Evolutionary conservation across 805 yeast species (phyloP).

Genomic region (Candida nanaspora): DNA sequence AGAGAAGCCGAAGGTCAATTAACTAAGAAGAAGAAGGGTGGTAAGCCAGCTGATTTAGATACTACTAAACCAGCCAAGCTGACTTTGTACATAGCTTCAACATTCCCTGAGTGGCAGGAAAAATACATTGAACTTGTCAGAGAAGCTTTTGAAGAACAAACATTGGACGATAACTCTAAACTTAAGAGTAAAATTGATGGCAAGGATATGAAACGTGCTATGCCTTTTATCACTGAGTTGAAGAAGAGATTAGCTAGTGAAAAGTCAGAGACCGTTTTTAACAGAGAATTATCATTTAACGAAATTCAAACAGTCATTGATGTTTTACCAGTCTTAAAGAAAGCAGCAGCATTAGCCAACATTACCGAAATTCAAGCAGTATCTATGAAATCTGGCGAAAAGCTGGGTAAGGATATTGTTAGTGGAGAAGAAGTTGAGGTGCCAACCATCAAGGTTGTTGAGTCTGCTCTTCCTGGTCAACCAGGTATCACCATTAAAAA

Average conservation of each 20-base stretch:
- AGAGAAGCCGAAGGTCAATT: constrained; percentile 92
- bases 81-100: constrained; percentile 63
- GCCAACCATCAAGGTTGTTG: constrained; percentile 61
- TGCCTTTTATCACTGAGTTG: constrained; percentile 89
- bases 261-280: constrained; percentile 72
- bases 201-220: constrained; percentile 93
- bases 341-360: constrained; percentile 53
- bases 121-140: constrained; percentile 61
- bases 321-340: constrained; percentile 48
- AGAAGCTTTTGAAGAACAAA: constrained; percentile 58
- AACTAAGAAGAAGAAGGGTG: constrained; percentile 81
- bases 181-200: constrained; percentile 60
- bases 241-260: constrained; percentile 73
- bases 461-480: constrained; percentile 83
- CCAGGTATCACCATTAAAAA: constrained; percentile 82
- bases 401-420: constrained; percentile 54
- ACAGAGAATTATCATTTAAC: constrained; percentile 79
- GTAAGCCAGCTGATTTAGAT: constrained; percentile 70
- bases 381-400: constrained; percentile 55
- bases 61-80: constrained; percentile 64
- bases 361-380: constrained; percentile 55
- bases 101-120: constrained; percentile 73
- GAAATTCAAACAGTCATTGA: constrained; percentile 62
- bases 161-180: constrained; percentile 56
- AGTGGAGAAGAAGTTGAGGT: constrained; percentile 71